Base-by-base conservation (phyloP, 225 moss, liverwort and hornwort species). In the Straminergon stramineum region DNA sequence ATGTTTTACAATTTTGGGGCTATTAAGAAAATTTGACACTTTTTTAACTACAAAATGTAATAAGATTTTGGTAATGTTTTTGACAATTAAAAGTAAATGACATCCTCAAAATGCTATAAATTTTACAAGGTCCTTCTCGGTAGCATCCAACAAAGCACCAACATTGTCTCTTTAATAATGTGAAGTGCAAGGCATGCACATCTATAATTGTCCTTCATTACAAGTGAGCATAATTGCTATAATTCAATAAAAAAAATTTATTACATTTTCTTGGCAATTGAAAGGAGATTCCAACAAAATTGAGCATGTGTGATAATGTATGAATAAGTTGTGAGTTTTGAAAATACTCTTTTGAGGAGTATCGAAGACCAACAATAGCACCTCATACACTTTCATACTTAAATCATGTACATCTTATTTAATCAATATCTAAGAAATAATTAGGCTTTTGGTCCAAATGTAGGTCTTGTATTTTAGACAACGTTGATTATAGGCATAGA, bases 401-500 rank as follows among this genome's bases (percentile, higher is more conserved):
- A 27, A 5, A 43, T 43, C 27, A 7, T 14, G 16, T 73, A 43
- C 43, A 73, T 43, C 5, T 43, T 39, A 2, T 37, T 1, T 68
- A 41, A 23, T 7, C 37, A 68, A 68, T n/a, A 23, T 10, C 3
- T 70, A 41, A 3, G 1, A 14, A n/a, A 68, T n/a, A 13, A 0
- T 10, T 2, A 69, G 0, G 0, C 2, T 70, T 24, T 23, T 2
- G 24, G 8, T 41, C 41, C 24, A 70, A 39, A 70, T 70, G 41
- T 24, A 39, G 14, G 70, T 22, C 39, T 41, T n/a, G 14, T 7
- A 69, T 69, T n/a, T n/a, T n/a, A 22, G 13, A 69, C 4, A 69
- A 37, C 23, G 4, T 69, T n/a, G 23, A 22, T n/a, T n/a, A 69
- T 13, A 1, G 23, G 5, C 0, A 5, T n/a, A 13, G 2, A n/a